Evolutionary conservation across 140 eudicot genomes (phyloP), one percentile per base, ranked within the genome.

Genomic region (Bidens hawaiensis): DNA sequence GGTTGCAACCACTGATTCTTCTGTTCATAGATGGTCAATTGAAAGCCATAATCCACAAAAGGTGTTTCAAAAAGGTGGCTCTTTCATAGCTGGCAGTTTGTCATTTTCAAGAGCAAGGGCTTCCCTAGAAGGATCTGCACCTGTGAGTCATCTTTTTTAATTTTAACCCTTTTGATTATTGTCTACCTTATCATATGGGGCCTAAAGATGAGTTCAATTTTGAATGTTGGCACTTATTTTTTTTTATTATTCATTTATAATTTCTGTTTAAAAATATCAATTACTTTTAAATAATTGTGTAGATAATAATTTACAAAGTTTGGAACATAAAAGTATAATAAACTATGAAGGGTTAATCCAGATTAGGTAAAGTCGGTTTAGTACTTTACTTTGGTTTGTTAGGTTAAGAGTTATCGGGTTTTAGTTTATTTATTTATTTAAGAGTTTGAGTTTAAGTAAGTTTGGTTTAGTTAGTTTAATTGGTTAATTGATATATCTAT

Each of bases 1-100:
- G 99, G 96, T 81, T 74, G 93, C 96, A n/a, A 82, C 95, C 22
- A 80, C 99, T n/a, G 99, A 88, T 88, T 93, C 99, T 57, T 75
- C 86, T 50, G 94, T 88, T 19, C 85, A 88, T 61, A 85, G 78
- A 79, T 93, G 99, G 96, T 94, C 96, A 6, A 94, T 90, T 48
- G 99, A 93, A 79, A 94, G 68, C 34, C 87, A 24, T 50, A 81
- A 81, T 67, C 99, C 99, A 64, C 82, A 78, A 58, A 88, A 93
- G 64, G 93, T 83, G 52, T 82, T 88, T 38, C 94, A 93, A 68
- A 79, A 80, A 81, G 99, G 99, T 10, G 96, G 94, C 62, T 88
- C 99, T 33, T 93, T 93, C 65, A 68, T 93, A 80, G 99, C 99
- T 70, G 99, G 99, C 41, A 93, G 88, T 73, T 74, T 93, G 79